phyloP scores from a whole-genome alignment of 495 filamentous ascomycete species.

The Lindgomyces ingoldianus region DNA sequence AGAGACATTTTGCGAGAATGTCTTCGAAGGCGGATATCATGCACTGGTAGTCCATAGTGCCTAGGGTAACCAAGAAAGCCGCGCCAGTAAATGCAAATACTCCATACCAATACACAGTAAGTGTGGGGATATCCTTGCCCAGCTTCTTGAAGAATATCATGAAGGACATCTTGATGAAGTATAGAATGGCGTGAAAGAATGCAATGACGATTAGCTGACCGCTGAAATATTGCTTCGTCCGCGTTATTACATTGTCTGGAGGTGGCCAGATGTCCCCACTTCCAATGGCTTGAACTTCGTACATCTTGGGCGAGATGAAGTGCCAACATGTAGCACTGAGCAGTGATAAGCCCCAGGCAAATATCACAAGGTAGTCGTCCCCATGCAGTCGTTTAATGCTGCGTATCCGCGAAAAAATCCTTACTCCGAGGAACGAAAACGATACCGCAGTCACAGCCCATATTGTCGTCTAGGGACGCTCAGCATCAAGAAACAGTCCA shows the following conservation, averaged over 20 bases:
- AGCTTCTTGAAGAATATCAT: neutral
- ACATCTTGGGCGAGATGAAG: neutral
- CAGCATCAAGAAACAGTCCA: too few species aligned
- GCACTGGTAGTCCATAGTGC: neutral
- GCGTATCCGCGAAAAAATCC: neutral
- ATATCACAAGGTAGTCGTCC: neutral
- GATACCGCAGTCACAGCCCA: neutral
- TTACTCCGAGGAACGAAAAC: neutral
- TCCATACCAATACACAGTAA: neutral
- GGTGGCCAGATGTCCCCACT: neutral
- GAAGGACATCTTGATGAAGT: neutral
- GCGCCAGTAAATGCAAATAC: neutral
- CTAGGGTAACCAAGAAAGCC: neutral
- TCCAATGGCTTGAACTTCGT: neutral
- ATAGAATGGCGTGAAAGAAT: neutral
- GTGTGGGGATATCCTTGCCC: neutral
- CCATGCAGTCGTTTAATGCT: neutral
- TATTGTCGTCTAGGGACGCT: neutral
- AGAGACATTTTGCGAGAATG: neutral
- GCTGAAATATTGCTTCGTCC: neutral
- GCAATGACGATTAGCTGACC: neutral
- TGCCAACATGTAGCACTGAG: neutral
- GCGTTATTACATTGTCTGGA: neutral
- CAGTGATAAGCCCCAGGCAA: neutral
- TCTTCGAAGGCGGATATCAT: neutral